Percentiles rank a stretch among this genome's conserved stretches.
Evolutionary conservation across 257 asterid genomes (phyloP).

Genomic region (Knoxia roxburghii): DNA sequence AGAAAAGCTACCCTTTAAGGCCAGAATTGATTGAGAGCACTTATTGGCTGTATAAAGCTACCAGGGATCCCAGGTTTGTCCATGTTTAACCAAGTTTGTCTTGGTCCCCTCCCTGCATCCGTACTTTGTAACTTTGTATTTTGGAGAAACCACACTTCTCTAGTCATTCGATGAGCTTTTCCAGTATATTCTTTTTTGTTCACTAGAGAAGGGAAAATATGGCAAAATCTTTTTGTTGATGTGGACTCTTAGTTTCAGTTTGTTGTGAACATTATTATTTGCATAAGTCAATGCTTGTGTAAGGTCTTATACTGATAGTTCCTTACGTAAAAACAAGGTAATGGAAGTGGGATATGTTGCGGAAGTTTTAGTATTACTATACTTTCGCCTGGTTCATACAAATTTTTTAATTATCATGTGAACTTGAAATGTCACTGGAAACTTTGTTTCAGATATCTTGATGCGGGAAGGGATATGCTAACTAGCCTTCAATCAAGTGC

Average conservation of each 20-base stretch:
- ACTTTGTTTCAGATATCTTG: constrained; percentile 55
- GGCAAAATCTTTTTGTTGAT: no score
- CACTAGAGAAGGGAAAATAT: no score
- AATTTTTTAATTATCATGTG: constrained; percentile 1
- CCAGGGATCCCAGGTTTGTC: constrained; percentile 79
- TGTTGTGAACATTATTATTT: not conserved
- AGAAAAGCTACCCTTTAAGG: constrained; percentile 94
- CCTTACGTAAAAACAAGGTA: not conserved
- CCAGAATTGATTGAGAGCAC: constrained; percentile 98
- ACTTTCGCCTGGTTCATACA: not conserved
- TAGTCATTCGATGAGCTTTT: no score
- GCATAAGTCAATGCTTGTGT: not conserved
- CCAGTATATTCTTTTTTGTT: no score
- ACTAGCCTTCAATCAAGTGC: constrained; percentile 91
- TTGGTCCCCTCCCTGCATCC: not conserved
- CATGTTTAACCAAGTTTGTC: constrained; percentile 10
- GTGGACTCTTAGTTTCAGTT: not conserved
- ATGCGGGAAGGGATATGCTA: constrained; percentile 96
- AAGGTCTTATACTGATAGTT: not conserved
- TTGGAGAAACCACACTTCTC: not conserved
- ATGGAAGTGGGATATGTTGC: not conserved
- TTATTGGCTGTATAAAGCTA: constrained; percentile 97
- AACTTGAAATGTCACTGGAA: constrained; percentile 12
- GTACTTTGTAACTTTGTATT: not conserved
- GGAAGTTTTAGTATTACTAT: not conserved